Evolutionary conservation across 225 moss, liverwort and hornwort species (phyloP), one percentile per base, ranked within the genome.

Genomic region (Thuidium tamariscinum): DNA sequence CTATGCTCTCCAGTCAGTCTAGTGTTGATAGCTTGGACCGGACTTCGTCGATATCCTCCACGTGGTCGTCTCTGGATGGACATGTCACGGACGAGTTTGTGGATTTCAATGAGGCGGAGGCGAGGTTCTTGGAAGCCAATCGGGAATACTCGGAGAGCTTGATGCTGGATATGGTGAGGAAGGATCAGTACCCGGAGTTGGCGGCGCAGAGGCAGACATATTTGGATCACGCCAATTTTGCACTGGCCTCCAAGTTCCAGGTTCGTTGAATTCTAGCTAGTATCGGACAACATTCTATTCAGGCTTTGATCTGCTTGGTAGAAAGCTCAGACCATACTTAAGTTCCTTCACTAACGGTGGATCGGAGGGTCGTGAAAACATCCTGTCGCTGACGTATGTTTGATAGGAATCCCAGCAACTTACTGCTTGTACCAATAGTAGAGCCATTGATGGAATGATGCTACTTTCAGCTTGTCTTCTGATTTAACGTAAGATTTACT

Each of bases 161-260:
- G 57, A 85, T 89, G 54, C 88, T 97, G 57, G 96, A 97, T 69
- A 86, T 88, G 79, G 79, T 95, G 81, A 85, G 96, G 79, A 88
- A 91, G 66, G 95, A 96, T 56, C 93, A 95, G 88, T 97, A 96
- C 85, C 95, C 97, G 21, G 95, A 95, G 59, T 91, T 97, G 72
- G 92, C 79, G 30, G 42, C 81, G 62, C 96, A 96, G 85, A 88
- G 91, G 49, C 89, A 96, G 83, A 94, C 95, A 23, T 97, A 97
- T 78, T 73, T 97, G 83, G 96, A 96, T 83, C 92, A 94, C 72
- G 93, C 97, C 26, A 95, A 85, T 76, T 95, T 91, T n/a, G 97
- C 94, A 7, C 92, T 97, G 29, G 89, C 93, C 56, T 95, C 97
- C 36, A 85, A 87, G 61, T 94, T 94, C 36, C 97, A 97, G 95